phyloP scores from a whole-genome alignment of 2,329 filamentous ascomycete genomes.

The Talaromyces sp. region DNA sequence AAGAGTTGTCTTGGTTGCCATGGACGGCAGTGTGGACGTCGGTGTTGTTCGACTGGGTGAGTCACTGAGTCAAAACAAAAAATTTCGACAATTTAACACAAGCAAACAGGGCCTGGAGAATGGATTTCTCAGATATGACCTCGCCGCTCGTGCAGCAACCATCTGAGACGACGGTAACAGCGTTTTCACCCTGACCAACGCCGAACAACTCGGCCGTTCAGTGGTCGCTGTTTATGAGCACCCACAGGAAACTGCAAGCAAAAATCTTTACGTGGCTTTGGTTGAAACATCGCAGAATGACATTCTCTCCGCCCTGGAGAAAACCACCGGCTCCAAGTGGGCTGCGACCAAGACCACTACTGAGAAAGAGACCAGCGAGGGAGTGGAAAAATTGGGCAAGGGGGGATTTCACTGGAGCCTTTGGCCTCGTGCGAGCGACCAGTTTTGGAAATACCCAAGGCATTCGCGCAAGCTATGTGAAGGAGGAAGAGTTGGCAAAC shows the following conservation, averaged over 20 bases:
- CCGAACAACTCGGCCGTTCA: slow-evolving; percentile 49
- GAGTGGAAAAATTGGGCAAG: slow-evolving; percentile 15
- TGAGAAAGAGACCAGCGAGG: slow-evolving; percentile 17
- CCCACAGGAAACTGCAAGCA: slow-evolving; percentile 52
- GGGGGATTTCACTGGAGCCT: slow-evolving; percentile 22
- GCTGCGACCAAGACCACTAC: slow-evolving; percentile 39
- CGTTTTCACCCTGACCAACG: slow-evolving; percentile 49
- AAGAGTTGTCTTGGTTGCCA: slow-evolving; percentile 44
- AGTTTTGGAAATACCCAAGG: slow-evolving; percentile 16
- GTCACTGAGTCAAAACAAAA: neutral
- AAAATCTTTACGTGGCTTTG: slow-evolving; percentile 55
- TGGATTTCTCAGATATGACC: slow-evolving; percentile 51
- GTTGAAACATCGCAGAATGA: slow-evolving; percentile 57
- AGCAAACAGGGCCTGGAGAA: slow-evolving; percentile 39
- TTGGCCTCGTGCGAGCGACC: slow-evolving; percentile 20
- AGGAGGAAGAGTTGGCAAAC: slow-evolving; percentile 20
- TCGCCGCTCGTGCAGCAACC: slow-evolving; percentile 45
- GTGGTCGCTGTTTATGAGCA: slow-evolving; percentile 49
- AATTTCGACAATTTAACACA: neutral
- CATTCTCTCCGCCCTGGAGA: slow-evolving; percentile 51
- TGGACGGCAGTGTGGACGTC: slow-evolving; percentile 60
- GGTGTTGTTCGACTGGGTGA: slow-evolving; percentile 57
- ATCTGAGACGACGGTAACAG: slow-evolving; percentile 56
- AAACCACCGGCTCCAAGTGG: slow-evolving; percentile 50
- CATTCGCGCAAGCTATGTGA: slow-evolving; percentile 20